Base-by-base conservation (phyloP, 208 protist genomes). In the Crithidia sp. region DNA sequence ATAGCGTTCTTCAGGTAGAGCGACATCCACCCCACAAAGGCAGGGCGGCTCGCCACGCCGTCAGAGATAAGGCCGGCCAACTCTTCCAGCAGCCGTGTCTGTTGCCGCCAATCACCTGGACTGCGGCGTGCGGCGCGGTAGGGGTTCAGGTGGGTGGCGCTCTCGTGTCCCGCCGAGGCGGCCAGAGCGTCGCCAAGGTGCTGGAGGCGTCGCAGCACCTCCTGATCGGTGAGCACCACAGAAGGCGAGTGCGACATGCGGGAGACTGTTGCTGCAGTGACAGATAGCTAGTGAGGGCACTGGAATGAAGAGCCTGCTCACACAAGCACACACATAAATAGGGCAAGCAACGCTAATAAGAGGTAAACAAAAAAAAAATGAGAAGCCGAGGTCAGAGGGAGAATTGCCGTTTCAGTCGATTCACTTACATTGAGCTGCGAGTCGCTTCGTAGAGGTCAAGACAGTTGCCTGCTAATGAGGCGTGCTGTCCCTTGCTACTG, bases 1-100 rank as follows among this genome's bases (percentile, higher is more conserved):
- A 94, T 71, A 14, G 82, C 63, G 17, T 84, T 73, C 61, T 82
- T 86, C 13, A 91, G 39, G 50, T 67, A 87, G n/a, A 80, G 74
- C 36, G 85, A 79, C 60, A 88, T 74, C 53, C 77, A 62, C 3
- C 74, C 77, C 5, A 81, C 56, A 69, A 89, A 89, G 28, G 68
- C 65, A 0, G 65, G 52, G 10, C 67, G 74, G 7, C 43, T 52
- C 4, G 83, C 78, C 3, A 89, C 64, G 63, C 82, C 82, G 7
- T 58, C 76, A 2, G 67, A 44, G 14, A 83, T 65, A 43, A 91
- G 39, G n/a, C 43, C 43, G 5, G 8, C 49, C 41, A 91, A 45
- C 58, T 79, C 71, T 14, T 74, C 43, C 44, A 93, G 58, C 2
- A 84, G 82, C 16, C 52, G 53, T 45, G 70, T 39, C 44, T 84